Evolutionary conservation across 2,329 filamentous ascomycete species (phyloP).

Genomic region (Myriosclerotinia curreyana): DNA sequence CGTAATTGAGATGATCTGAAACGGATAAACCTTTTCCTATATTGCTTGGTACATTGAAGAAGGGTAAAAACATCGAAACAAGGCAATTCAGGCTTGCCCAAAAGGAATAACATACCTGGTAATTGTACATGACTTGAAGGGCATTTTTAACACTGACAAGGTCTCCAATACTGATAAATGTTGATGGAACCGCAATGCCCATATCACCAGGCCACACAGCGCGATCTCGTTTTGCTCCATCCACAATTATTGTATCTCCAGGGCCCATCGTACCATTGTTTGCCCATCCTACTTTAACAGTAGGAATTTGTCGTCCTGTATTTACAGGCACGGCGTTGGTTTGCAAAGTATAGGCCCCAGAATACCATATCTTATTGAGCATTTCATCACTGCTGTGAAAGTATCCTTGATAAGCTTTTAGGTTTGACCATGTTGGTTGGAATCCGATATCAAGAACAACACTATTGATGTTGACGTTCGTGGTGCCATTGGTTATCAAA

Average conservation of each 20-base stretch:
- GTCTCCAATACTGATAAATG: conserved; percentile 53
- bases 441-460: conserved; percentile 42
- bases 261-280: conserved; percentile 41
- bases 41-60: no score
- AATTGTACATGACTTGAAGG: conserved; percentile 41
- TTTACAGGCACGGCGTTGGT: conserved; percentile 37
- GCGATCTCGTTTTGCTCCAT: conserved; percentile 58
- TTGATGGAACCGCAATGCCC: conserved; percentile 51
- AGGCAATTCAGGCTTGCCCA: not conserved
- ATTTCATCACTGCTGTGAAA: conserved; percentile 50
- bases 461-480: conserved; percentile 36
- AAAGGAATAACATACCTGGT: conserved; percentile 41
- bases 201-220: conserved; percentile 62
- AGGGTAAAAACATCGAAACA: not conserved
- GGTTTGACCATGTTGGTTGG: conserved; percentile 45
- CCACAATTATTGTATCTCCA: conserved; percentile 40
- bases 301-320: conserved; percentile 38
- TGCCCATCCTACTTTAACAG: conserved; percentile 39
- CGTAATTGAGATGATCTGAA: not conserved
- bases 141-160: conserved; percentile 50
- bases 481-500: conserved; percentile 39
- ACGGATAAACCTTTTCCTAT: no score
- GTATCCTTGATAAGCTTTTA: conserved; percentile 52
- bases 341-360: conserved; percentile 47
- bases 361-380: conserved; percentile 54